phyloP scores from a whole-genome alignment of 371 early-diverging fungal species.

The Entomophthora muscae region DNA sequence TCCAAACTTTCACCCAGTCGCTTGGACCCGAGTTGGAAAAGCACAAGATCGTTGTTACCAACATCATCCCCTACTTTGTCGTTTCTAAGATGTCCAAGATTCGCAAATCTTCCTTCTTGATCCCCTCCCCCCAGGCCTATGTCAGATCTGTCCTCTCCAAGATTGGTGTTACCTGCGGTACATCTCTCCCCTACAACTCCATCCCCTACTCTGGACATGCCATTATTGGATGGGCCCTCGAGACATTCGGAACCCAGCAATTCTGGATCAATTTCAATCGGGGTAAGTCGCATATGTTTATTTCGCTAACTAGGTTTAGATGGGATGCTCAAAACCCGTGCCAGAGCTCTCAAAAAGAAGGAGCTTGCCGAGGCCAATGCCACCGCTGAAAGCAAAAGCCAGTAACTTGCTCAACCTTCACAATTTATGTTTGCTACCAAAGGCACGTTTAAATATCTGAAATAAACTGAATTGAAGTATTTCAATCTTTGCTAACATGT shows the following conservation, averaged over 20 bases:
- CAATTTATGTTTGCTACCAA: too few relatives aligned
- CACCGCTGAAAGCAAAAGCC: too few relatives aligned
- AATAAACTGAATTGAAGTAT: too few relatives aligned
- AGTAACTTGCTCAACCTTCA: too few relatives aligned
- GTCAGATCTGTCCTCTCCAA: constrained; percentile 50
- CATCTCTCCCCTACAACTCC: constrained; percentile 41
- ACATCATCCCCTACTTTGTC: constrained; percentile 86
- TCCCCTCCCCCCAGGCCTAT: constrained; percentile 69
- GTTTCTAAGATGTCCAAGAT: constrained; percentile 86
- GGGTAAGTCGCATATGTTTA: not conserved
- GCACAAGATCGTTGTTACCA: constrained; percentile 66
- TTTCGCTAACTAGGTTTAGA: not conserved
- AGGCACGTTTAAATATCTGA: too few relatives aligned
- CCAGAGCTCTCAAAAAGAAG: constrained; percentile 5
- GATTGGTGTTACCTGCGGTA: constrained; percentile 59
- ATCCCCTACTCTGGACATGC: constrained; percentile 75
- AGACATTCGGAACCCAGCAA: constrained; percentile 45
- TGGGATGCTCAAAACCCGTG: not conserved
- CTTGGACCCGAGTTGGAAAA: constrained; percentile 66
- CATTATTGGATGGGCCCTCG: constrained; percentile 42
- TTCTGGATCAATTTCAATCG: constrained; percentile 20
- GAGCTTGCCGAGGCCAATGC: not conserved
- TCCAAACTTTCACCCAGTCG: constrained; percentile 77
- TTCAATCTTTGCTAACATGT: too few relatives aligned
- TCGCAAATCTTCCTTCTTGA: constrained; percentile 44